A percentile compares a stretch with the other conserved stretches of the same genome.
Conservation (phyloP, 2,329 filamentous ascomycete genomes). For the Arthrobotrys conoides region DNA sequence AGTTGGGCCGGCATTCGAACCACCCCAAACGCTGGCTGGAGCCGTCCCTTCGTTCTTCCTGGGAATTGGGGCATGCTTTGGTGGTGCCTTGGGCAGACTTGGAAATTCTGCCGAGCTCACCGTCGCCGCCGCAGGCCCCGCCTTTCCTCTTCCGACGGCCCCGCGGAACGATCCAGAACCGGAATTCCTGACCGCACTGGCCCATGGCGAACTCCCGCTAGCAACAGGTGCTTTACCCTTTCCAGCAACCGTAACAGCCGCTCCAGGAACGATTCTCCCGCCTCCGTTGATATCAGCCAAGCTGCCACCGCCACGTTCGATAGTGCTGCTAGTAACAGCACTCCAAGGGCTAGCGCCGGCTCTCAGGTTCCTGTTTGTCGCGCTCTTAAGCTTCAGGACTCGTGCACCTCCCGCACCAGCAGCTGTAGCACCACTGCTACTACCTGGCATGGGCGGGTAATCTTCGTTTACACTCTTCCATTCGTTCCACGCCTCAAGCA, state of each 20-base stretch:
- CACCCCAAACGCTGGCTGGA: slow-evolving; percentile 64
- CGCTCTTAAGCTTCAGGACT: slow-evolving; percentile 78
- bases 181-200: slow-evolving; percentile 68
- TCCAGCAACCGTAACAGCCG: slow-evolving; percentile 59
- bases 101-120: slow-evolving; percentile 66
- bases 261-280: slow-evolving; percentile 25
- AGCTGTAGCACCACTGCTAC: slow-evolving; percentile 66
- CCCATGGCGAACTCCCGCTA: slow-evolving; percentile 60
- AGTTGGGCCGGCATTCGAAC: slow-evolving; percentile 54
- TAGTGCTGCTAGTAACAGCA: slow-evolving; percentile 71
- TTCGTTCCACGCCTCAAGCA: slow-evolving; percentile 91
- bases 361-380: slow-evolving; percentile 76
- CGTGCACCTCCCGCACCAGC: slow-evolving; percentile 70
- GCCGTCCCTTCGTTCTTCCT: slow-evolving; percentile 61
- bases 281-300: slow-evolving; percentile 33
- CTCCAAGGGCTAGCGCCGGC: slow-evolving; percentile 72
- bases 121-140: background rate
- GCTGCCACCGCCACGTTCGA: slow-evolving; percentile 65
- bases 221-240: slow-evolving; percentile 61
- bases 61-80: slow-evolving; percentile 59
- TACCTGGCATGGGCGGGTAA: slow-evolving; percentile 63
- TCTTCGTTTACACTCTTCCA: slow-evolving; percentile 72
- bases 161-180: slow-evolving; percentile 78
- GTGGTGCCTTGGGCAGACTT: slow-evolving; percentile 67
- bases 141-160: slow-evolving; percentile 71